These are phyloP conservation scores for Volvox carteri DNA, from an alignment of 163 green algal species.

Conservation along the genomic window DNA sequence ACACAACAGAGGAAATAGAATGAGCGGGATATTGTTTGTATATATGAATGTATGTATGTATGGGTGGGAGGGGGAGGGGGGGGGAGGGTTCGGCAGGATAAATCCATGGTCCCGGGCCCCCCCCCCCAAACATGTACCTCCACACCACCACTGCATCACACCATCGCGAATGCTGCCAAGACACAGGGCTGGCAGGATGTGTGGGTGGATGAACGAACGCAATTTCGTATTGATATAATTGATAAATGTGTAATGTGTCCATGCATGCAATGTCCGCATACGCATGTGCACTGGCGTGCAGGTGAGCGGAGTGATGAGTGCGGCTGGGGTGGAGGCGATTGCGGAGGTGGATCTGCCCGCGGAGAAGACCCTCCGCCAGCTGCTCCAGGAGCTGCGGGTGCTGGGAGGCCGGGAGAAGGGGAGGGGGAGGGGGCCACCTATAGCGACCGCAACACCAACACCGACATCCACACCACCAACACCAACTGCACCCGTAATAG, in stretches of 20 bases:
- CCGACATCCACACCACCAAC: not conserved
- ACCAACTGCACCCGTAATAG: too few species aligned
- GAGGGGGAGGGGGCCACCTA: too few species aligned
- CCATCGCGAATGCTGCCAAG: not conserved
- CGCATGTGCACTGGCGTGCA: slow-evolving; percentile 40
- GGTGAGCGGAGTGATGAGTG: slow-evolving; percentile 80
- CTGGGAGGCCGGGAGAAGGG: not conserved
- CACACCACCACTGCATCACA: not conserved
- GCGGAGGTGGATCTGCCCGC: slow-evolving; percentile 80
- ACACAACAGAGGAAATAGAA: not conserved
- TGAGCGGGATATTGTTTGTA: not conserved
- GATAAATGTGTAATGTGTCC: not conserved
- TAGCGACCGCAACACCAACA: not conserved
- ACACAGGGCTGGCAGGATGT: too few species aligned
- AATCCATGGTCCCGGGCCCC: too few species aligned
- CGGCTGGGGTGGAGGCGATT: slow-evolving; percentile 64
- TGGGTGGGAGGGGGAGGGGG: not conserved
- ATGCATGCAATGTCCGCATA: not conserved
- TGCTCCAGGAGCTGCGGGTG: not conserved
- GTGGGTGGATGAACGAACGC: too few species aligned
- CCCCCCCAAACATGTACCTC: not conserved
- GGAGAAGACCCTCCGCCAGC: not conserved
- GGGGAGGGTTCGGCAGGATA: not conserved
- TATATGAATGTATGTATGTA: not conserved
- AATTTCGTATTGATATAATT: too few species aligned